These are phyloP conservation scores for Vigna angularis DNA, from an alignment of 306 rosid genomes.

Conservation along the genomic window DNA sequence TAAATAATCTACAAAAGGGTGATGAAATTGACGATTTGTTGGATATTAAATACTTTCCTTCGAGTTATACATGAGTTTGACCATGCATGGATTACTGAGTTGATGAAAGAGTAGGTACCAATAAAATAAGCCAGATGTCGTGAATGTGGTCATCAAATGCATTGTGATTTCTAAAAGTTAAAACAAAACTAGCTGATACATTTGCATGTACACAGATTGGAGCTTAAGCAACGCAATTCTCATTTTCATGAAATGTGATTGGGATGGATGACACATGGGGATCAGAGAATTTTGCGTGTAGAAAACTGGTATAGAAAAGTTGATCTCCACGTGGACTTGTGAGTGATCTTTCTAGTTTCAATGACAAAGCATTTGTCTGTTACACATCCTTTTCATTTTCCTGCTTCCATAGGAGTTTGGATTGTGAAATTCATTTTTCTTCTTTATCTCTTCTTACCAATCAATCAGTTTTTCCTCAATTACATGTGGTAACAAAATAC, in stretches of 20 bases:
- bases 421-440: conserved; percentile 29
- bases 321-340: conserved; percentile 59
- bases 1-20: neutral
- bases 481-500: conserved; percentile 42
- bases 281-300: conserved; percentile 55
- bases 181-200: conserved; percentile 24
- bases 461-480: conserved; percentile 35
- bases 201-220: conserved; percentile 35
- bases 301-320: conserved; percentile 44
- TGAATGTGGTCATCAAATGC: conserved; percentile 27
- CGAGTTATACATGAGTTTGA: conserved; percentile 25
- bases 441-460: conserved; percentile 34
- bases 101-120: conserved; percentile 30
- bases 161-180: conserved; percentile 31
- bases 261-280: conserved; percentile 75
- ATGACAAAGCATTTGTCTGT: conserved; percentile 31
- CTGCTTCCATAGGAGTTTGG: conserved; percentile 21
- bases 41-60: conserved; percentile 6
- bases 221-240: conserved; percentile 53
- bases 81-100: neutral
- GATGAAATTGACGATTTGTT: neutral
- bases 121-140: conserved; percentile 41
- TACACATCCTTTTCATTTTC: conserved; percentile 31
- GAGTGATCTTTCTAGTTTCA: conserved; percentile 36
- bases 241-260: conserved; percentile 50